Evolutionary conservation across 306 rosid species (phyloP).

Genomic region (Trichosanthes truncata): DNA sequence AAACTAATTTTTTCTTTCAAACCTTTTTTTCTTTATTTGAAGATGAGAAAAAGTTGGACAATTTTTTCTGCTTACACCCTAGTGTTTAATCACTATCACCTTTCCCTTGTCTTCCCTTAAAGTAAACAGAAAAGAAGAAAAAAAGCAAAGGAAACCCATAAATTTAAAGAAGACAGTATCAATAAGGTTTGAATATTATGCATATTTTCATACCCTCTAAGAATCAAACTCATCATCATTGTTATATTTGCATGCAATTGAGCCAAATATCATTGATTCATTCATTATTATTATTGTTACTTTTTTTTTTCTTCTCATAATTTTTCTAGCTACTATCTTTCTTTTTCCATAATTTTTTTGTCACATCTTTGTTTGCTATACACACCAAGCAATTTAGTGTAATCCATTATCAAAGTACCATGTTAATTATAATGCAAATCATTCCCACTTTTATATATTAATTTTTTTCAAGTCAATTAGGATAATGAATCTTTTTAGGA

Average conservation of each 20-base stretch:
- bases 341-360: neutral
- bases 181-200: neutral
- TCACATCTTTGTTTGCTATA: neutral
- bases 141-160: conserved; percentile 6
- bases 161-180: conserved; percentile 39
- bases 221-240: conserved; percentile 5
- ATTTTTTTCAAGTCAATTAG: too few relatives aligned
- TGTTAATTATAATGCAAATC: neutral
- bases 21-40: neutral
- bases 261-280: neutral
- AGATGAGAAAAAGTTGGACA: neutral
- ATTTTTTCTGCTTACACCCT: neutral
- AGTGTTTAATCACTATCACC: conserved; percentile 21
- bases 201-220: neutral
- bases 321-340: neutral
- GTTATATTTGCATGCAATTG: neutral
- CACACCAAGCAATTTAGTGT: neutral
- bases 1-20: too few relatives aligned
- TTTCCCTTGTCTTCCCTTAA: conserved; percentile 40
- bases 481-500: neutral
- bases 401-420: neutral
- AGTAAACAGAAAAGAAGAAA: conserved; percentile 16
- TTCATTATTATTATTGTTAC: neutral
- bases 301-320: neutral
- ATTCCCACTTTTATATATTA: neutral